Evolutionary conservation across 2,329 filamentous ascomycete genomes (phyloP).

Genomic region (Botrytis cinerea): DNA sequence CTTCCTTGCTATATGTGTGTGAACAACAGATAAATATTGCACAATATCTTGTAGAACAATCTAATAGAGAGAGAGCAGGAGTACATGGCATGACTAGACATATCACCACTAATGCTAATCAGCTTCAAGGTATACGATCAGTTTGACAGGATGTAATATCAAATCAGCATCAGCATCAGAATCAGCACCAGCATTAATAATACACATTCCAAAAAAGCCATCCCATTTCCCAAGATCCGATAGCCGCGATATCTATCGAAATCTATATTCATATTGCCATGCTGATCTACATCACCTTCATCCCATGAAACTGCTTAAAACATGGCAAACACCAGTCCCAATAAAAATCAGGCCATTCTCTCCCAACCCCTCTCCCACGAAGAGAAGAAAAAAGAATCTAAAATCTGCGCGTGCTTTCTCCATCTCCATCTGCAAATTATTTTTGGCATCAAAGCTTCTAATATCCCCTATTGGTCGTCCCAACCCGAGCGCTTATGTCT

Average conservation of each 20-base stretch:
- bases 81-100: background rate
- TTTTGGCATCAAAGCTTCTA: background rate
- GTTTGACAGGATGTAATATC: background rate
- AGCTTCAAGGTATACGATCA: background rate
- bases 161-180: background rate
- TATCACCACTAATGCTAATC: background rate
- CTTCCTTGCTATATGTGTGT: background rate
- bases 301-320: background rate
- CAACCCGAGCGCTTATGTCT: background rate
- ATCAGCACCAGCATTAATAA: background rate
- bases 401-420: background rate
- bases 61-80: background rate
- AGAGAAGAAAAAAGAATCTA: background rate
- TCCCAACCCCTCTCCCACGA: background rate
- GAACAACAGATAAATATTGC: background rate
- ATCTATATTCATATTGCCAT: slow-evolving; percentile 11
- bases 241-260: slow-evolving; percentile 13
- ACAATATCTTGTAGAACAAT: background rate
- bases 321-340: background rate
- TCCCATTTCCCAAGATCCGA: slow-evolving; percentile 4
- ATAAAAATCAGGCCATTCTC: background rate
- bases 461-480: background rate
- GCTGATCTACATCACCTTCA: background rate
- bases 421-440: background rate
- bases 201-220: background rate